Conservation (phyloP, 2,329 filamentous ascomycete genomes). For the Torrubiellomyces zombiae region DNA sequence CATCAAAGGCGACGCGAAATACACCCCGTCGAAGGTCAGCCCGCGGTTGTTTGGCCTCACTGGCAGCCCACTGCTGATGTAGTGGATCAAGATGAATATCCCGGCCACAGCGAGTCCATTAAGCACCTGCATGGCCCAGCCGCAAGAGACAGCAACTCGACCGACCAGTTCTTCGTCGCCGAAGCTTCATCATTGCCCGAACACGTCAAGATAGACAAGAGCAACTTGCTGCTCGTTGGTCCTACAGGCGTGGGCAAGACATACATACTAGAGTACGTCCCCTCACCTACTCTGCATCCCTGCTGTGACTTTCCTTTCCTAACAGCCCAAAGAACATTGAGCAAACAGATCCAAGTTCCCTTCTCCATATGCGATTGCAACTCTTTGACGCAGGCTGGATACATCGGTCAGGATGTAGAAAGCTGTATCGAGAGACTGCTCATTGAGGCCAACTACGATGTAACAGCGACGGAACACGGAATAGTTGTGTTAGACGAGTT, state of each 20-base stretch:
- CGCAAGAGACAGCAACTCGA: conserved; percentile 13
- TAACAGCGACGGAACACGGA: conserved; percentile 68
- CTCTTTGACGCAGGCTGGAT: conserved; percentile 87
- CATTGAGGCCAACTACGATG: conserved; percentile 78
- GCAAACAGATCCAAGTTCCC: conserved; percentile 82
- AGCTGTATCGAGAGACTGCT: conserved; percentile 81
- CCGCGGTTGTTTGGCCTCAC: not conserved
- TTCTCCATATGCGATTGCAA: conserved; percentile 95
- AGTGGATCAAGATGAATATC: conserved; percentile 33
- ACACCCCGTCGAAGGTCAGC: conserved; percentile 66
- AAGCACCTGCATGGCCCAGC: conserved; percentile 22
- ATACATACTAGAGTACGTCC: conserved; percentile 57
- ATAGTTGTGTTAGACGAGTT: conserved; percentile 96
- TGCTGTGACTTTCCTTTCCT: too few species aligned
- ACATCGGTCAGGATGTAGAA: conserved; percentile 97
- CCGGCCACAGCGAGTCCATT: conserved; percentile 31
- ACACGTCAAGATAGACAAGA: conserved; percentile 75
- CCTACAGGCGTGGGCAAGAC: conserved; percentile 95
- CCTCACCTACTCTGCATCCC: not conserved
- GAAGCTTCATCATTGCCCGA: conserved; percentile 27
- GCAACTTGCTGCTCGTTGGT: conserved; percentile 78
- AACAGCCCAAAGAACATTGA: conserved; percentile 80
- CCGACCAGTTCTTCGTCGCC: conserved; percentile 28
- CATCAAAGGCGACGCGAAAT: conserved; percentile 37
- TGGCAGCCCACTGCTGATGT: conserved; percentile 10